Evolutionary conservation across 257 asterid genomes (phyloP).

Genomic region (Fraxinus quadrangulata): DNA sequence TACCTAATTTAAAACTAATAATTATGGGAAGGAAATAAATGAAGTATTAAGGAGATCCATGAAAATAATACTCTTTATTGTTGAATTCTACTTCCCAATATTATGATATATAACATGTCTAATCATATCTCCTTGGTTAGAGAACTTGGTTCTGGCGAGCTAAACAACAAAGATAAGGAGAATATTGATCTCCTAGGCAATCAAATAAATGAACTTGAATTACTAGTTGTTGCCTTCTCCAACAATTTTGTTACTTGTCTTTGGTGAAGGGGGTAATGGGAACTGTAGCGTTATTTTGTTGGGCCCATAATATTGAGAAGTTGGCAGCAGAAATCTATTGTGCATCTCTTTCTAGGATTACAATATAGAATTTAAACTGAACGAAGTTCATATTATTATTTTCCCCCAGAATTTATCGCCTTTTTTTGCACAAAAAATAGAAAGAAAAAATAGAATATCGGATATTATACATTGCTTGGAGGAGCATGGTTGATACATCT

Average conservation of each 20-base stretch:
- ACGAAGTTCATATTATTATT: background rate
- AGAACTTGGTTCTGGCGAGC: background rate
- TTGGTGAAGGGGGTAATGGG: background rate
- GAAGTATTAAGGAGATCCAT: background rate
- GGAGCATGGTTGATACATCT: background rate
- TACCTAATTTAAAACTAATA: no score
- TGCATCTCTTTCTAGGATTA: background rate
- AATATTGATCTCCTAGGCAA: background rate
- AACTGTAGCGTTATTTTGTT: background rate
- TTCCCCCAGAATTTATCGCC: background rate
- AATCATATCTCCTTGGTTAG: background rate
- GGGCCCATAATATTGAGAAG: background rate
- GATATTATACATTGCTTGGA: background rate
- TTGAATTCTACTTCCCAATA: background rate
- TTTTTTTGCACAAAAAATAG: background rate
- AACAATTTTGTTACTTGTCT: background rate
- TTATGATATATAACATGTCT: background rate
- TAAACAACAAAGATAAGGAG: background rate
- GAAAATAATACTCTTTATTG: background rate
- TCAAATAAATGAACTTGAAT: no score
- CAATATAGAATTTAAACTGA: background rate
- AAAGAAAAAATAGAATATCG: background rate
- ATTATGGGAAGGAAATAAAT: background rate
- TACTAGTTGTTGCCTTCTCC: background rate
- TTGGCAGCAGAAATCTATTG: background rate